Conservation (phyloP, 2,329 filamentous ascomycete species). For the Claviceps cyperi region DNA sequence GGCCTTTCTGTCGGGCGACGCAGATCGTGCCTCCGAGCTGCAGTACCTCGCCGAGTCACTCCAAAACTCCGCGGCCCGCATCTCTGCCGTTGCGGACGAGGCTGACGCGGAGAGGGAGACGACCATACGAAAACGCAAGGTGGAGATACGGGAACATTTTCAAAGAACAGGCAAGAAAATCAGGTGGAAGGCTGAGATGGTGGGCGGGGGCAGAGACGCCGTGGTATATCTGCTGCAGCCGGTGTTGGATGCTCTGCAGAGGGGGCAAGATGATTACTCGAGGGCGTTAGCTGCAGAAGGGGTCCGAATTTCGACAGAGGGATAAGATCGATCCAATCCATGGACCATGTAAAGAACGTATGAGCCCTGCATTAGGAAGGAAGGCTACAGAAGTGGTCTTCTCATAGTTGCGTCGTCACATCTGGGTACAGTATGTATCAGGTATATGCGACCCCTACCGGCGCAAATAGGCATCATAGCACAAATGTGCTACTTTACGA, state of each 20-base stretch:
- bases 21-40: conserved; percentile 66
- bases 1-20: conserved; percentile 77
- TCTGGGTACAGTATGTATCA: no score
- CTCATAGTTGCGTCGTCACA: no score
- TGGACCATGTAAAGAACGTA: no score
- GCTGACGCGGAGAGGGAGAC: conserved; percentile 61
- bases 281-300: conserved; percentile 54
- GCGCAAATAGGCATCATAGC: no score
- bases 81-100: conserved; percentile 64
- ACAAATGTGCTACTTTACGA: no score
- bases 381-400: no score
- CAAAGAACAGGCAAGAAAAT: conserved; percentile 61
- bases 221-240: conserved; percentile 66
- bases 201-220: conserved; percentile 61
- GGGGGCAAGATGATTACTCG: conserved; percentile 57
- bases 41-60: conserved; percentile 73
- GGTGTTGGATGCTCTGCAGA: conserved; percentile 53
- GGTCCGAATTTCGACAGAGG: conserved; percentile 32
- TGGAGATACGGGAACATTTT: conserved; percentile 55
- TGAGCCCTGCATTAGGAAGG: no score
- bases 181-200: conserved; percentile 49
- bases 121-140: conserved; percentile 51
- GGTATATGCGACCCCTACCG: no score
- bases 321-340: conserved; percentile 7
- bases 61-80: conserved; percentile 59